These are phyloP conservation scores for Cordyceps fumosorosea DNA, from an alignment of 2,329 filamentous ascomycete species.

Conservation along the genomic window DNA sequence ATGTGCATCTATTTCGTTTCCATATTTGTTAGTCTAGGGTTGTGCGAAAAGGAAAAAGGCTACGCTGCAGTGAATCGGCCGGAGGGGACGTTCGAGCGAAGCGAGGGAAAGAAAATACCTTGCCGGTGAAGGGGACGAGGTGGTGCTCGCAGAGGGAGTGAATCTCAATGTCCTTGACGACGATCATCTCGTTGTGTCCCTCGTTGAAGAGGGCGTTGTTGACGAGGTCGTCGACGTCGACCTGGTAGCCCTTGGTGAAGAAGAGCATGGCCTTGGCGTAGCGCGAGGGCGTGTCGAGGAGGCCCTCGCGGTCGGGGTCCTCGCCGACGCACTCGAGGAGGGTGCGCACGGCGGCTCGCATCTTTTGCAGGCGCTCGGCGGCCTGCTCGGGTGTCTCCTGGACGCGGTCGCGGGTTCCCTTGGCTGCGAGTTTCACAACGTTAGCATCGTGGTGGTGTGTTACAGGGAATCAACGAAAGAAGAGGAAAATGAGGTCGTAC, in stretches of 20 bases:
- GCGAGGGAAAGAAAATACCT: constrained; percentile 47
- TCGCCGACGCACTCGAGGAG: constrained; percentile 64
- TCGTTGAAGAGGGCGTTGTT: constrained; percentile 95
- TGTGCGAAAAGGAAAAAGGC: neutral
- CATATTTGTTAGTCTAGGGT: neutral
- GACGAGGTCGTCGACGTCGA: constrained; percentile 85
- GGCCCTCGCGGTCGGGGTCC: constrained; percentile 58
- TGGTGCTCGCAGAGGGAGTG: constrained; percentile 96
- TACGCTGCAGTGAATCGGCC: too few species aligned
- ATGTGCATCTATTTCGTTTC: constrained; percentile 78
- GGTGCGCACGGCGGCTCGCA: constrained; percentile 57
- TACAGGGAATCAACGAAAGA: neutral
- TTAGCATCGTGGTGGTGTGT: neutral
- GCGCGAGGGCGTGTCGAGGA: constrained; percentile 66
- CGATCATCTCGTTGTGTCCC: constrained; percentile 93
- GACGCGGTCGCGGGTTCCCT: constrained; percentile 57
- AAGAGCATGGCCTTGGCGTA: constrained; percentile 95
- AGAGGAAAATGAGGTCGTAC: constrained; percentile 27
- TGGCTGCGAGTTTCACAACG: constrained; percentile 32
- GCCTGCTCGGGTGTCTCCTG: constrained; percentile 44
- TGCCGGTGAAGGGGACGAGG: constrained; percentile 91
- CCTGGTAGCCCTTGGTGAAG: constrained; percentile 95
- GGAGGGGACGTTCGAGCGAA: too few species aligned
- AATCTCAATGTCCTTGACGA: constrained; percentile 95
- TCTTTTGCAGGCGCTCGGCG: constrained; percentile 46